Evolutionary conservation across 345 rosid species (phyloP).

Genomic region (Hevea brasiliensis): DNA sequence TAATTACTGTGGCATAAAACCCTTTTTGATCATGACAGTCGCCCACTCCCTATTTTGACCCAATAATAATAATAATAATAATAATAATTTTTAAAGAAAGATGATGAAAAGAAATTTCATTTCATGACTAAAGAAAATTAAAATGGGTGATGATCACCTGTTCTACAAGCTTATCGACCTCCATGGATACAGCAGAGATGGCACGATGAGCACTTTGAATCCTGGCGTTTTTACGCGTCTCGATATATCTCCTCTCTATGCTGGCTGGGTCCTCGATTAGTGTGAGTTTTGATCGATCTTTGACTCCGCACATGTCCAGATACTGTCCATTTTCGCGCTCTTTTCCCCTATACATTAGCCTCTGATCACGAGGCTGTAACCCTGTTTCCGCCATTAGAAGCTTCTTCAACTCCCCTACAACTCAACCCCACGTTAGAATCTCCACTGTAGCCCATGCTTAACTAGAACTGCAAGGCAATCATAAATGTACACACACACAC

Average conservation of each 20-base stretch:
- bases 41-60: too few relatives aligned
- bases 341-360: conserved; percentile 46
- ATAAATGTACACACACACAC: too few relatives aligned
- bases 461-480: too few relatives aligned
- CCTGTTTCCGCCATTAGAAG: conserved; percentile 49
- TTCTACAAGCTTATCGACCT: conserved; percentile 47
- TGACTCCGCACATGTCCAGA: conserved; percentile 51
- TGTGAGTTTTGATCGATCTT: conserved; percentile 52
- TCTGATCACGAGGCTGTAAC: conserved; percentile 46
- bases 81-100: too few relatives aligned
- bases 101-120: too few relatives aligned
- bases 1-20: too few relatives aligned
- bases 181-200: conserved; percentile 43
- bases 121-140: too few relatives aligned
- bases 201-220: conserved; percentile 44
- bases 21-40: too few relatives aligned
- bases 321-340: conserved; percentile 47
- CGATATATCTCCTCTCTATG: conserved; percentile 46
- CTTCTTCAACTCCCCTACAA: conserved; percentile 52
- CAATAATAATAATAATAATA: too few relatives aligned
- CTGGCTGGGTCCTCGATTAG: conserved; percentile 52
- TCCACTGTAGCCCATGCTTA: too few relatives aligned
- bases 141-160: conserved; percentile 34
- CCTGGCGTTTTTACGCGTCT: conserved; percentile 50
- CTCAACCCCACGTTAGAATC: too few relatives aligned